A percentile compares a stretch with the other conserved stretches of the same genome.
Conservation (phyloP, 768 basidiomycete genomes). For the Lactarius evosmus region DNA sequence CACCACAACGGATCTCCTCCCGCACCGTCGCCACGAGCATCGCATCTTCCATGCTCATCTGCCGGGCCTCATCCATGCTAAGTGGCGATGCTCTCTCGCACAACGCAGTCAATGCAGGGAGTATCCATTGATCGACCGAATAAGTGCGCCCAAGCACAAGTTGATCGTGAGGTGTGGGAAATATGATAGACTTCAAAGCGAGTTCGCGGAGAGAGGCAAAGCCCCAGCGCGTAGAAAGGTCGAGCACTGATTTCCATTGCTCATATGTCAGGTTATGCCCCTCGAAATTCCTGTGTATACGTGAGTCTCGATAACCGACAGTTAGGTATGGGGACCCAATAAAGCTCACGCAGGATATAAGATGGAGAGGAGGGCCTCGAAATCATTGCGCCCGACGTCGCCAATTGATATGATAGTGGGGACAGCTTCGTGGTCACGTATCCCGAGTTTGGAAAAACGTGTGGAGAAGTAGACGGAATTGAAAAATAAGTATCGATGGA, state of each 20-base stretch:
- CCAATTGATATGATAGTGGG: too few species aligned
- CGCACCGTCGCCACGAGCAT: too few species aligned
- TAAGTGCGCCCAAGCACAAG: constrained; percentile 13
- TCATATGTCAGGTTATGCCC: constrained; percentile 16
- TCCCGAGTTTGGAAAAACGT: neutral
- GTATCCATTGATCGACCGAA: too few species aligned
- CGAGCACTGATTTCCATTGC: too few species aligned
- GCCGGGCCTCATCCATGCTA: neutral
- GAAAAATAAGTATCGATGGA: constrained; percentile 21
- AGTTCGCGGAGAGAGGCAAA: too few species aligned
- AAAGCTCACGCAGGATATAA: constrained; percentile 16
- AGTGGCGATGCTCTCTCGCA: constrained; percentile 1
- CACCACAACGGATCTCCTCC: too few species aligned
- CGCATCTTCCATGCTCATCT: constrained; percentile 5
- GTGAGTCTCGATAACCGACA: too few species aligned
- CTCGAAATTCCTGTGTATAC: constrained; percentile 4
- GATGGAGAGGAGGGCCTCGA: too few species aligned
- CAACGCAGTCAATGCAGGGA: too few species aligned
- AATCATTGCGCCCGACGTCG: too few species aligned
- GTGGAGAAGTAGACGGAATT: constrained; percentile 19
- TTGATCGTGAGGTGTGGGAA: neutral
- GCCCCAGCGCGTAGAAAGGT: too few species aligned
- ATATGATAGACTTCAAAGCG: neutral
- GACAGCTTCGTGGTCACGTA: constrained; percentile 11
- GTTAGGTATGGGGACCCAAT: neutral